Evolutionary conservation across 139 green algal genomes (phyloP).

Genomic region (Chlamydomonas incerta): DNA sequence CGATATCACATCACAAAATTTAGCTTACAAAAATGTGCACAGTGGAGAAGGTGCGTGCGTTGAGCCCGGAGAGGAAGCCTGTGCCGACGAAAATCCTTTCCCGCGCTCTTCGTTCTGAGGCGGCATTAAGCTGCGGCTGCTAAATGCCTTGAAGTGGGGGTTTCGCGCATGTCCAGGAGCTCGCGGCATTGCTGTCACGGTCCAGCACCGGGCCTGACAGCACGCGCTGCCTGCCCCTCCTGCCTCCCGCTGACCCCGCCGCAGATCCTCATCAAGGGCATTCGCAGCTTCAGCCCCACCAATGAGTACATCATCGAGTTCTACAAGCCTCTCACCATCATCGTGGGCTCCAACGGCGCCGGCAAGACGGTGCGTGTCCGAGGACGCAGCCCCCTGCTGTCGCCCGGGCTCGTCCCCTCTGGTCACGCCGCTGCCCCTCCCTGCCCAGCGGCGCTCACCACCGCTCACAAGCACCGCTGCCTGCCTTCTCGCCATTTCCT

Average conservation of each 20-base stretch:
- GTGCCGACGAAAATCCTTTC: too few species aligned
- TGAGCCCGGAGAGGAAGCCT: too few species aligned
- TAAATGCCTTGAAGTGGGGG: too few species aligned
- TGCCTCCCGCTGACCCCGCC: not conserved
- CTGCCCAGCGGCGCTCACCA: not conserved
- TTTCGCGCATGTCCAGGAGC: not conserved
- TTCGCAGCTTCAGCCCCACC: constrained; percentile 94
- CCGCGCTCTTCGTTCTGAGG: too few species aligned
- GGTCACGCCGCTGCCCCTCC: not conserved
- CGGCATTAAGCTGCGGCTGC: too few species aligned
- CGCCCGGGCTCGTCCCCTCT: too few species aligned
- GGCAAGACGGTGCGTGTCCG: constrained; percentile 91
- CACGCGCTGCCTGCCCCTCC: not conserved
- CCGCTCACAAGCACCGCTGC: too few species aligned
- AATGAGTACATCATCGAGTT: constrained; percentile 93
- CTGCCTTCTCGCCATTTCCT: not conserved
- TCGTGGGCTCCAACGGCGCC: constrained; percentile 96
- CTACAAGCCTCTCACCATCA: constrained; percentile 95
- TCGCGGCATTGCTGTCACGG: too few species aligned
- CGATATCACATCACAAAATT: too few species aligned
- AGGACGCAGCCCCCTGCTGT: too few species aligned
- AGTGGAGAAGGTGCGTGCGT: constrained; percentile 58
- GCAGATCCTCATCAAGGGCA: constrained; percentile 96
- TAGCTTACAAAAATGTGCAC: constrained; percentile 50
- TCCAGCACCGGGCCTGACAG: too few species aligned